These are phyloP conservation scores for Serpula lacrymans DNA, from an alignment of 768 basidiomycete species.

Conservation along the genomic window DNA sequence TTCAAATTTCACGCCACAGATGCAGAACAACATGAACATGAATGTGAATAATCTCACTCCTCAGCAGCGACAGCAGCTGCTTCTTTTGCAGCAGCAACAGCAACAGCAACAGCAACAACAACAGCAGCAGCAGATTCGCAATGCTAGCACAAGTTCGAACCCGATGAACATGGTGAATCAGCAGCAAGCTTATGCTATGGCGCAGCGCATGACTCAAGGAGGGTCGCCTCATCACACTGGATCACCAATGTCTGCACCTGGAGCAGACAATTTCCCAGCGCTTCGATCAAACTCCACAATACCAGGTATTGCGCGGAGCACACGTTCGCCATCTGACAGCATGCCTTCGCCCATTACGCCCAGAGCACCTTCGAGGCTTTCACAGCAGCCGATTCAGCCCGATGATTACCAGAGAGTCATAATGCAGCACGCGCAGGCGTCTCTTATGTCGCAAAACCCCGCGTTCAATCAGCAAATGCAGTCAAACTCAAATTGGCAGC, in stretches of 20 bases:
- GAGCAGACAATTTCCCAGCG: constrained; percentile 42
- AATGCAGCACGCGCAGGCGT: constrained; percentile 33
- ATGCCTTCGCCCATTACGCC: constrained; percentile 43
- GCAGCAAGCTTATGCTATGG: constrained; percentile 32
- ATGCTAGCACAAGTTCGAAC: constrained; percentile 21
- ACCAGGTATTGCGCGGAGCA: constrained; percentile 73
- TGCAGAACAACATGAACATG: constrained; percentile 26
- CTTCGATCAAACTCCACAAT: constrained; percentile 59
- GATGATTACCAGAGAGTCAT: constrained; percentile 36
- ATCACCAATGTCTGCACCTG: constrained; percentile 41
- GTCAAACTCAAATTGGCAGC: constrained; percentile 40
- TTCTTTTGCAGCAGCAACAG: constrained; percentile 39
- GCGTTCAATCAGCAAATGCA: constrained; percentile 35
- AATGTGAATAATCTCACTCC: constrained; percentile 26
- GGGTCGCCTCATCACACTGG: constrained; percentile 33
- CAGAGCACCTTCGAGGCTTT: constrained; percentile 31
- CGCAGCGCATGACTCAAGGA: constrained; percentile 44
- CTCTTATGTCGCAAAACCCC: constrained; percentile 22
- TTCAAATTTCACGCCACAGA: constrained; percentile 25
- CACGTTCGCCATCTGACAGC: constrained; percentile 71
- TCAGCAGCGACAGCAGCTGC: constrained; percentile 48
- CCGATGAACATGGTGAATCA: constrained; percentile 30
- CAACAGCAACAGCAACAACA: constrained; percentile 3
- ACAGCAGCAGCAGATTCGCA: constrained; percentile 24
- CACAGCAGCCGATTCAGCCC: constrained; percentile 45